Evolutionary conservation across 1,284 basidiomycete genomes (phyloP).

Genomic region (Malassezia cuniculi): DNA sequence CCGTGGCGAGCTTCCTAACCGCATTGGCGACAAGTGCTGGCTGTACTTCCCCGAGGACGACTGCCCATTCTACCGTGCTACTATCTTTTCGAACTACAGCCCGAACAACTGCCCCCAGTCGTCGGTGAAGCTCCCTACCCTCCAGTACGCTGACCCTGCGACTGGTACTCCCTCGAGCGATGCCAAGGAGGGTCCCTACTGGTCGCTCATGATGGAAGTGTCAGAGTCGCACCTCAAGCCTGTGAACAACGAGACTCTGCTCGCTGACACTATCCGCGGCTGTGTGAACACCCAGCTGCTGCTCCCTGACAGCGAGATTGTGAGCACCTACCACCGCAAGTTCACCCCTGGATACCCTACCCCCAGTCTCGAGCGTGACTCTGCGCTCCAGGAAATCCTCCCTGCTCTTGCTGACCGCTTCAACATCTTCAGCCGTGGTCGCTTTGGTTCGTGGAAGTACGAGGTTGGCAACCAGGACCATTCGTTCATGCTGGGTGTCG

Average conservation of each 20-base stretch:
- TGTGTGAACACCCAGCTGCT: conserved; percentile 49
- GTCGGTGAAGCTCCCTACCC: conserved; percentile 47
- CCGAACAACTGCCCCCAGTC: conserved; percentile 49
- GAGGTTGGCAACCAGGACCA: conserved; percentile 52
- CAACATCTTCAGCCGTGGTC: conserved; percentile 49
- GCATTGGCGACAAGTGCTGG: conserved; percentile 52
- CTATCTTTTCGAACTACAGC: conserved; percentile 52
- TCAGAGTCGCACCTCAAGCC: conserved; percentile 50
- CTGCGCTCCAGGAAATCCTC: conserved; percentile 47
- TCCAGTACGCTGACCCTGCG: conserved; percentile 49
- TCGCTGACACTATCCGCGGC: conserved; percentile 49
- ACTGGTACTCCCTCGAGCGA: conserved; percentile 44
- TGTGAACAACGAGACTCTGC: conserved; percentile 48
- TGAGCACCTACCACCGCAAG: conserved; percentile 49
- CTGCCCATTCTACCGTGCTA: conserved; percentile 51
- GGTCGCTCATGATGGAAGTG: conserved; percentile 50
- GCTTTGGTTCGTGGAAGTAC: conserved; percentile 52
- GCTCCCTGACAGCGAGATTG: conserved; percentile 49
- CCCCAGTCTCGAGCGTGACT: conserved; percentile 48
- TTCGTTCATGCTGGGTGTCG: conserved; percentile 51
- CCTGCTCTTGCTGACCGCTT: conserved; percentile 47
- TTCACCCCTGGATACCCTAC: conserved; percentile 50
- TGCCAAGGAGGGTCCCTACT: conserved; percentile 48
- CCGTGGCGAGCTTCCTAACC: conserved; percentile 48
- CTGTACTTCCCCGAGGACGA: conserved; percentile 49